phyloP scores from a whole-genome alignment of 2,329 filamentous ascomycete species.

The Cladosporium sp. region DNA sequence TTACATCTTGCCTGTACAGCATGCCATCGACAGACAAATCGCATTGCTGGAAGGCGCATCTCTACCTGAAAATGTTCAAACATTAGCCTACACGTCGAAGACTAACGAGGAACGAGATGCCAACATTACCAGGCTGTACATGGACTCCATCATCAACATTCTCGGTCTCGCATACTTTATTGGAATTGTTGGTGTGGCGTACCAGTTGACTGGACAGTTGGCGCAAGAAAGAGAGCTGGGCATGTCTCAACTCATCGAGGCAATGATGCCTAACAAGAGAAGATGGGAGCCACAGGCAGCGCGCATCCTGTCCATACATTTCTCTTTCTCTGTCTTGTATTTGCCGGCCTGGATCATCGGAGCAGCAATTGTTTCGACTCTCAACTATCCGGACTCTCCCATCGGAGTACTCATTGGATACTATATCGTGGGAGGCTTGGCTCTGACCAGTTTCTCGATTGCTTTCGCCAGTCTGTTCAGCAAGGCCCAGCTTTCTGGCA shows the following conservation, averaged over 20 bases:
- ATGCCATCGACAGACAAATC: constrained; percentile 74
- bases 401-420: constrained; percentile 54
- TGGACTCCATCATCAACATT: constrained; percentile 71
- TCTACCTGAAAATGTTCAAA: constrained; percentile 46
- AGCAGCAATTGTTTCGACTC: constrained; percentile 64
- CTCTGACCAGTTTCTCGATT: constrained; percentile 77
- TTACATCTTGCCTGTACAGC: constrained; percentile 77
- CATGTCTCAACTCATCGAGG: constrained; percentile 85
- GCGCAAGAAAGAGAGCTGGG: constrained; percentile 82
- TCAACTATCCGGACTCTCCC: constrained; percentile 53
- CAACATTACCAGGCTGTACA: constrained; percentile 68
- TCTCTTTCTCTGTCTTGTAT: constrained; percentile 79
- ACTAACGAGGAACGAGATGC: constrained; percentile 67
- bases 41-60: constrained; percentile 52
- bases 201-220: constrained; percentile 83
- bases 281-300: constrained; percentile 77
- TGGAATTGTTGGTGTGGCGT: constrained; percentile 76
- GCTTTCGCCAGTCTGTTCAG: constrained; percentile 82
- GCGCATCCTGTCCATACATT: constrained; percentile 74
- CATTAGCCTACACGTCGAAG: constrained; percentile 75
- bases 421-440: constrained; percentile 73
- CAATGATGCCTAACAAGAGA: constrained; percentile 79
- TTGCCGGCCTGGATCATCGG: constrained; percentile 80
- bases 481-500: constrained; percentile 84
- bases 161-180: constrained; percentile 78